phyloP scores from a whole-genome alignment of 2,329 filamentous ascomycete genomes.

The Zasmidium citrigriseum region DNA sequence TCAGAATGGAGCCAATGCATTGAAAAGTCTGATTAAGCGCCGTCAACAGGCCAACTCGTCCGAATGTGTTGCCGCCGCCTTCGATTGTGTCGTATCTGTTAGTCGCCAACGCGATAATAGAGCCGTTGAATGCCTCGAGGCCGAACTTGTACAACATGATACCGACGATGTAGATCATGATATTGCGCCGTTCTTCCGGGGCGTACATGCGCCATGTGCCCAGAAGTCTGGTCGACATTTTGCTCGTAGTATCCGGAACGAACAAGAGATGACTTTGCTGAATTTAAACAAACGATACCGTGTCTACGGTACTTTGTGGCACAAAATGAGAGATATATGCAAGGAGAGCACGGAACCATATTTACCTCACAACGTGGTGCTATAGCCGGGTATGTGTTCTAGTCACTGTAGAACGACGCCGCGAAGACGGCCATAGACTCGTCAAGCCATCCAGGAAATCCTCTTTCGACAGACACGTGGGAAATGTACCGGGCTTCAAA shows the following conservation, averaged over 20 bases:
- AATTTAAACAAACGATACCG: not conserved
- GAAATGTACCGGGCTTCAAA: not conserved
- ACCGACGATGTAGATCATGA: conserved; percentile 9
- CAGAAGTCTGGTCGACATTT: conserved; percentile 1
- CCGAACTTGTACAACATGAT: conserved; percentile 14
- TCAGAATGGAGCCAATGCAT: conserved; percentile 8
- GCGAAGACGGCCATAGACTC: not conserved
- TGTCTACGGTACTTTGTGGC: not conserved
- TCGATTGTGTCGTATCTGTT: conserved; percentile 6
- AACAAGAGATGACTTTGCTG: no score
- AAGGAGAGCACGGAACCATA: not conserved
- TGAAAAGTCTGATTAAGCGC: conserved; percentile 10
- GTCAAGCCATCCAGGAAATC: no score
- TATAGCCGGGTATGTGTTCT: not conserved
- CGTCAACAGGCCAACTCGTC: conserved; percentile 6
- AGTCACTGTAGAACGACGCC: not conserved
- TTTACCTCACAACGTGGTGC: not conserved
- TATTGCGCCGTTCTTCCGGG: conserved; percentile 8
- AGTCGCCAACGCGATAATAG: conserved; percentile 10
- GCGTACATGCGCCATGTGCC: conserved; percentile 10
- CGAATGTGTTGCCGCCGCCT: not conserved
- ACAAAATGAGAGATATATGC: not conserved
- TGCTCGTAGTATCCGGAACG: not conserved
- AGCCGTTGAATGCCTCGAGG: conserved; percentile 14
- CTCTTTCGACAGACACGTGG: not conserved